These are phyloP conservation scores for Verbascum thapsus DNA, from an alignment of 257 asterid species.

Conservation along the genomic window DNA sequence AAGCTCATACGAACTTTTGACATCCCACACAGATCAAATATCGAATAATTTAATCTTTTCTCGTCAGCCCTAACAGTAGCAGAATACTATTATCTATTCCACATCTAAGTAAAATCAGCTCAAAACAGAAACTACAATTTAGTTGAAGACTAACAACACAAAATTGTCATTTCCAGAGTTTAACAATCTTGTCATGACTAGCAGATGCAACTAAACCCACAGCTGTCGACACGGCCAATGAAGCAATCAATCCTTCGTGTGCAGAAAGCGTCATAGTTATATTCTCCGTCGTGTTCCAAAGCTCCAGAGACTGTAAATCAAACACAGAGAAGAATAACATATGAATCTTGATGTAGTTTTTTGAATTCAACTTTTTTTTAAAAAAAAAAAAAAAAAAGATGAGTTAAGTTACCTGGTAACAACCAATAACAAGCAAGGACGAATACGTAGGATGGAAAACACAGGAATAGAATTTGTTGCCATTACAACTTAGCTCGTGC, in stretches of 20 bases:
- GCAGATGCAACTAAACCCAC: conserved; percentile 64
- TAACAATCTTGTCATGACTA: conserved; percentile 61
- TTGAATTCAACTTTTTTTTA: too few species aligned
- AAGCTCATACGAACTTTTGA: too few species aligned
- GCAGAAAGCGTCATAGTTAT: conserved; percentile 57
- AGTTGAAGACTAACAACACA: too few species aligned
- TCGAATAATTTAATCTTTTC: too few species aligned
- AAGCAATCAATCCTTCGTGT: conserved; percentile 60
- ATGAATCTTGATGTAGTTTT: not conserved
- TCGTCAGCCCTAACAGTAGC: too few species aligned
- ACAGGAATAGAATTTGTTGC: conserved; percentile 60
- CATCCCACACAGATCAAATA: too few species aligned
- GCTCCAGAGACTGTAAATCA: conserved; percentile 56
- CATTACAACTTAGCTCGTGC: conserved; percentile 64
- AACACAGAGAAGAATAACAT: not conserved
- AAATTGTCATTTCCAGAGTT: conserved; percentile 58
- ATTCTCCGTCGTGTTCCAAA: conserved; percentile 63
- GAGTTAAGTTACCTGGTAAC: conserved; percentile 59
- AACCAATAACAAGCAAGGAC: conserved; percentile 62
- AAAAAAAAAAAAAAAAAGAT: too few species aligned
- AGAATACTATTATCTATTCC: too few species aligned
- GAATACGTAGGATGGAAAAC: conserved; percentile 68
- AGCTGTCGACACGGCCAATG: conserved; percentile 53
- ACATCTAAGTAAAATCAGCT: too few species aligned
- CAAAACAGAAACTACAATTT: not conserved